Evolutionary conservation across 2,329 filamentous ascomycete species (phyloP).

Genomic region (Emergomyces orientalis): DNA sequence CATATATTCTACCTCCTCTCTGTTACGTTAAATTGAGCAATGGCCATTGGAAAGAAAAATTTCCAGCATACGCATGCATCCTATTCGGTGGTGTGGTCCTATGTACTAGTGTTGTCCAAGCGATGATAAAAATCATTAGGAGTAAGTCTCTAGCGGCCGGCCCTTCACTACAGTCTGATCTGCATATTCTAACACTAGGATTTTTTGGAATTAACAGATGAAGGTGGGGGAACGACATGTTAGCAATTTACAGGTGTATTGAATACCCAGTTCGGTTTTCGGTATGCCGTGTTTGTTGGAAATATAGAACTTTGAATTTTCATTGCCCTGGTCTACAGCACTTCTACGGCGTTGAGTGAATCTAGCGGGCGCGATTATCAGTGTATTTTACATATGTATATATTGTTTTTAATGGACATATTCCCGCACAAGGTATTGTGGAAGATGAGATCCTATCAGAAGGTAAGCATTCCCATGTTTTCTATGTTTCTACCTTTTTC

Average conservation of each 20-base stretch:
- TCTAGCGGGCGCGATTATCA: neutral
- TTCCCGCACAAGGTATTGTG: neutral
- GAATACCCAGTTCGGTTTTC: neutral
- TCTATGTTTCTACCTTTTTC: neutral
- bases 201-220: constrained; percentile 20
- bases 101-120: constrained; percentile 67
- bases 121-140: constrained; percentile 55
- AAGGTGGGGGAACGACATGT: constrained; percentile 28
- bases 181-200: constrained; percentile 4
- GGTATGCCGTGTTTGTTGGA: neutral
- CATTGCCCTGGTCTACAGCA: too few relatives aligned
- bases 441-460: neutral
- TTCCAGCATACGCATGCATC: constrained; percentile 62
- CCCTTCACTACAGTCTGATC: constrained; percentile 6
- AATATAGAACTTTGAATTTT: neutral
- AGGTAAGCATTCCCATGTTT: neutral
- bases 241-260: neutral
- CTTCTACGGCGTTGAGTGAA: neutral
- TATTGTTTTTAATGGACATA: neutral
- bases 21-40: constrained; percentile 92
- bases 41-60: constrained; percentile 61
- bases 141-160: constrained; percentile 26
- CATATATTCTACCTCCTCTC: constrained; percentile 87
- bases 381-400: neutral
- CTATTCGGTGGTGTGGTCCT: constrained; percentile 73